Evolutionary conservation across 495 filamentous ascomycete genomes (phyloP).

Genomic region (Saxispiralis lemnorum): DNA sequence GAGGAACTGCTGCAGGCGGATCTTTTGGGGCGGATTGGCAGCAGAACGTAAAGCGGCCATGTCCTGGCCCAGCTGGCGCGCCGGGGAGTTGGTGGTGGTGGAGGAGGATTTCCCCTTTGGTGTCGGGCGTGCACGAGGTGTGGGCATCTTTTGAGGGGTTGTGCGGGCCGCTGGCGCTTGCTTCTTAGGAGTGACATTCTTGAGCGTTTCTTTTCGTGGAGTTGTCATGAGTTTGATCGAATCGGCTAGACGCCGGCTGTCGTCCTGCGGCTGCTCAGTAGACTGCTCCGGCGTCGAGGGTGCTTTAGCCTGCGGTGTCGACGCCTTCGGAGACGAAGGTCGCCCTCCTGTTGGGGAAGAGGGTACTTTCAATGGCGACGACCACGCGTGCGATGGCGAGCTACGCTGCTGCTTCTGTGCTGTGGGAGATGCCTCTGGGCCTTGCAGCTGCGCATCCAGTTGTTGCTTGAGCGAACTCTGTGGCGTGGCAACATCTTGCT

Average conservation of each 20-base stretch:
- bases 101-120: background rate
- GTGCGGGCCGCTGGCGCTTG: constrained; percentile 9
- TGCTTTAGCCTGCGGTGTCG: background rate
- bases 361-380: background rate
- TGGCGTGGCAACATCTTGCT: background rate
- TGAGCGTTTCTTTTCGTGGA: constrained; percentile 22
- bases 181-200: constrained; percentile 20
- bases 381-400: background rate
- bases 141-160: constrained; percentile 14
- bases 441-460: constrained; percentile 7
- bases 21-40: constrained; percentile 34
- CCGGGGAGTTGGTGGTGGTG: background rate
- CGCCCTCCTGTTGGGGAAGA: background rate
- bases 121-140: constrained; percentile 16
- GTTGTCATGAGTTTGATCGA: constrained; percentile 26
- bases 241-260: constrained; percentile 12
- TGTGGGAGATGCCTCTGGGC: background rate
- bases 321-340: constrained; percentile 5
- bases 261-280: constrained; percentile 12
- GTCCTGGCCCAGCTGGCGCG: constrained; percentile 9
- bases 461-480: background rate
- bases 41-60: background rate
- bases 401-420: constrained; percentile 5
- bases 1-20: constrained; percentile 80
- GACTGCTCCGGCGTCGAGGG: background rate